Conservation (phyloP, 306 rosid species). For the Quercus rubra region DNA sequence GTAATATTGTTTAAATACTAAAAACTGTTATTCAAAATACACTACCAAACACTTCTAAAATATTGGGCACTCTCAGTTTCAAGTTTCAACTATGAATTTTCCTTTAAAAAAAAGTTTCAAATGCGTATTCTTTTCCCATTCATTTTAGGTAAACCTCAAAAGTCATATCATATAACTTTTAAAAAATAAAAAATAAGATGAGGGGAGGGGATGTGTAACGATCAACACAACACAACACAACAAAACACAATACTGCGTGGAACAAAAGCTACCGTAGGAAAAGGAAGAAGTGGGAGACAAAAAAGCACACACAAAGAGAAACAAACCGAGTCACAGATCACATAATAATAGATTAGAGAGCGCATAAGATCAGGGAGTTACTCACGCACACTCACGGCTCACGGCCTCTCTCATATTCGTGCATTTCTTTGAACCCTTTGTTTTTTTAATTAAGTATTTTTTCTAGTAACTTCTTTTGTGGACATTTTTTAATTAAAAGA, state of each 20-base stretch:
- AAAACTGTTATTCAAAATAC: too few species aligned
- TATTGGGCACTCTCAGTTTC: too few species aligned
- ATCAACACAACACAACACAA: not conserved
- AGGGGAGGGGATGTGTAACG: not conserved
- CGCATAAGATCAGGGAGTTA: slow-evolving; percentile 12
- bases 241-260: slow-evolving; percentile 16
- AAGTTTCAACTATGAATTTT: too few species aligned
- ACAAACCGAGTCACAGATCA: not conserved
- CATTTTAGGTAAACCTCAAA: too few species aligned
- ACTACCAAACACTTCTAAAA: too few species aligned
- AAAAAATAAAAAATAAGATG: not conserved
- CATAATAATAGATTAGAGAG: too few species aligned
- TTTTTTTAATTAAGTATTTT: not conserved
- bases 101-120: too few species aligned
- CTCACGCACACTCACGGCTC: not conserved
- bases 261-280: slow-evolving; percentile 24
- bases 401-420: not conserved
- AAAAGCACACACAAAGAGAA: not conserved
- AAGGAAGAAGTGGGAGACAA: not conserved
- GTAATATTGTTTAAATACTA: too few species aligned
- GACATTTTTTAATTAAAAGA: too few species aligned
- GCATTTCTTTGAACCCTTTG: not conserved
- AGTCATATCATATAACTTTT: too few species aligned
- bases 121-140: too few species aligned
- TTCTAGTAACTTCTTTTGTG: not conserved